Conservation (phyloP, 2,329 filamentous ascomycete species). For the Clonostachys byssicola region DNA sequence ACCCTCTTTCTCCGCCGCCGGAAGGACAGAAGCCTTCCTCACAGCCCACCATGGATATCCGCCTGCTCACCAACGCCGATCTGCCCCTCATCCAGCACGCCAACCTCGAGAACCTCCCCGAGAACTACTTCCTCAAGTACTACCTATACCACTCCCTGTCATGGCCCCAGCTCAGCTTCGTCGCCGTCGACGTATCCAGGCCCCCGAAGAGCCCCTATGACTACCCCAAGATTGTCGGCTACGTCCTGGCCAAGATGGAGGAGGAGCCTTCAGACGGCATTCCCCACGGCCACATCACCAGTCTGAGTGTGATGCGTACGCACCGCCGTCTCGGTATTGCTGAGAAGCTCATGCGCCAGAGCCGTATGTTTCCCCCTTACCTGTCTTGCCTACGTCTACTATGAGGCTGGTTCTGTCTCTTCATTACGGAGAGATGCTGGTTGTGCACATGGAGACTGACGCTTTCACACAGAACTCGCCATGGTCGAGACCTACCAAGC, state of each 20-base stretch:
- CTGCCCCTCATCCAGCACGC: conserved; percentile 93
- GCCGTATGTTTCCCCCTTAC: conserved; percentile 57
- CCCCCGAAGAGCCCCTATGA: conserved; percentile 75
- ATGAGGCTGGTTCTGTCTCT: background rate
- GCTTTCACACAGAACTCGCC: conserved; percentile 62
- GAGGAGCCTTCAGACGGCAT: conserved; percentile 91
- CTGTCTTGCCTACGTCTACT: background rate
- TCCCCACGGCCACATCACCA: conserved; percentile 94
- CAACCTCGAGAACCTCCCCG: conserved; percentile 97
- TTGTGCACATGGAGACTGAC: background rate
- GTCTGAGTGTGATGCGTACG: conserved; percentile 91
- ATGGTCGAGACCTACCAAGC: conserved; percentile 96
- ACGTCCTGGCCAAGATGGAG: conserved; percentile 99
- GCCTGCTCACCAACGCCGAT: conserved; percentile 76
- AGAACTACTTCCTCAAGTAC: conserved; percentile 99
- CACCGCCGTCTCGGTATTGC: conserved; percentile 88
- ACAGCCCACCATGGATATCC: conserved; percentile 77
- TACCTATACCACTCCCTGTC: conserved; percentile 98
- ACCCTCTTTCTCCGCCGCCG: too few relatives aligned
- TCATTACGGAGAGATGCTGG: too few relatives aligned
- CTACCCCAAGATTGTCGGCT: conserved; percentile 96
- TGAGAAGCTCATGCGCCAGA: conserved; percentile 96
- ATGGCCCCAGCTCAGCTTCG: conserved; percentile 96
- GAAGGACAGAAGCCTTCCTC: background rate
- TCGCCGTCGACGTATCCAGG: conserved; percentile 86